Base-by-base conservation (phyloP, 2,329 filamentous ascomycete genomes). In the Colletotrichum melonis region DNA sequence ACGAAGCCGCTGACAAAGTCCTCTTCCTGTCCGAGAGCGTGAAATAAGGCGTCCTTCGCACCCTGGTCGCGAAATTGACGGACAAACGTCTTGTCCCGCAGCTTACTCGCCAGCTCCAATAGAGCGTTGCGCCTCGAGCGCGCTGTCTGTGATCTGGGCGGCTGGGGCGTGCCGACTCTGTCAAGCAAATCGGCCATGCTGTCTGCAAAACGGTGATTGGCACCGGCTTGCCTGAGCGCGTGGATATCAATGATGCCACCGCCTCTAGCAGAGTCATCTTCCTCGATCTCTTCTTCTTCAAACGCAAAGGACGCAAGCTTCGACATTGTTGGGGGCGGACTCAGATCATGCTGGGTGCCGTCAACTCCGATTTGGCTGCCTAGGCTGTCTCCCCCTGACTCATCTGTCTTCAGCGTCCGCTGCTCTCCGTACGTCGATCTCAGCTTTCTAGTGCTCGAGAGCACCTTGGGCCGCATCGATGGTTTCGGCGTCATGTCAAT, bases 1-100 rank as follows among this genome's bases (percentile, higher is more conserved):
- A 91, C 84, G 78, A 92, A 93, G 7, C 91, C 91, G 64, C 88
- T 87, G 46, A 93, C 83, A 26, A 87, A 76, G 78, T 95, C 93
- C 1, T 86, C 82, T 77, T 92, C 90, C 62, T 86, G 85, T 1
- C 86, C 87, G 11, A 93, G 85, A 55, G 89, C 88, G 57, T 89
- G 86, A 65, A 95, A 89, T 19, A 98, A 85, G 35, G 89, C 89
- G 67, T 91, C 88, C 74, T 94, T 93, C 69, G 93, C 90, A 7
- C 91, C 90, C 76, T 94, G 92, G 74, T 95, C 92, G 24, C 93
- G 88, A 77, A 98, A 95, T 74, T 93, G 92, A 22, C 87, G 86
- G 32, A 90, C 85, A 77, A 94, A 95, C 1, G 85, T 86, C 77
- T 91, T 91, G 63, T 92, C 85, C 62, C 88, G 87, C 55, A 92